Base-by-base conservation (phyloP, 129 eudicot genomes). In the Silybum marianum region DNA sequence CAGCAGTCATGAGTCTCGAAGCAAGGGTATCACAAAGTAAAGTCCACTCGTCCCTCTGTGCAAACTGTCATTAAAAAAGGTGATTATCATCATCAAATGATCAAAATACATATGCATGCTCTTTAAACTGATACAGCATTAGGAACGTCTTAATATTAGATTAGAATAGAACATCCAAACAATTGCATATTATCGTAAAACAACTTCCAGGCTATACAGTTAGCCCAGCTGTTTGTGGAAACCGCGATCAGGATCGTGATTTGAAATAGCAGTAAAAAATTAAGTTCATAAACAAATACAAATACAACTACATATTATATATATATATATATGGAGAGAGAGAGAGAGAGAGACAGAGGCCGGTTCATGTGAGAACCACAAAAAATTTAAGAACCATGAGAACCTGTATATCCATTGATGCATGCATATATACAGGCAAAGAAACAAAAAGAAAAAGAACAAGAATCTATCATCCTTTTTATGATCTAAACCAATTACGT, bases 1-100 rank as follows among this genome's bases (percentile, higher is more conserved):
- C 93, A 88, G 89, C 87, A 78, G 70, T 76, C 83, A 86, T 40
- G 66, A 93, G 93, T 83, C 95, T 93, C 76, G 93, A 87, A 79
- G 96, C 98, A 75, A 93, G 96, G 2, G 90, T 76, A 63, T 91
- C 98, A 54, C 98, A 93, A 26, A 93, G 82, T 39, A 79, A 48
- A 39, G 92, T 88, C 96, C 98, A 93, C 40, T 93, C 96, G 18
- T 93, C 98, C 81, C 89, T 42, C 78, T 88, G 92, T 30, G 98
- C 90, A 86, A 90, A 93, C 98, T 93, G 94, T 42, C 19, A 51
- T 36, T 30, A 7, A 25, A 78, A 78, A 38, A 23, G 42, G 46
- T 28, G 71, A 21, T n/a, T 9, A 40, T 63, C n/a, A 83, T 13
- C 75, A 75, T 46, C 63, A 75, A 48, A 7, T 51, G 12, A 74